Percentiles rank a stretch among this genome's conserved stretches.
These are phyloP conservation scores for Amaranthus tricolor DNA, from an alignment of 179 eudicot species.

Conservation along the genomic window DNA sequence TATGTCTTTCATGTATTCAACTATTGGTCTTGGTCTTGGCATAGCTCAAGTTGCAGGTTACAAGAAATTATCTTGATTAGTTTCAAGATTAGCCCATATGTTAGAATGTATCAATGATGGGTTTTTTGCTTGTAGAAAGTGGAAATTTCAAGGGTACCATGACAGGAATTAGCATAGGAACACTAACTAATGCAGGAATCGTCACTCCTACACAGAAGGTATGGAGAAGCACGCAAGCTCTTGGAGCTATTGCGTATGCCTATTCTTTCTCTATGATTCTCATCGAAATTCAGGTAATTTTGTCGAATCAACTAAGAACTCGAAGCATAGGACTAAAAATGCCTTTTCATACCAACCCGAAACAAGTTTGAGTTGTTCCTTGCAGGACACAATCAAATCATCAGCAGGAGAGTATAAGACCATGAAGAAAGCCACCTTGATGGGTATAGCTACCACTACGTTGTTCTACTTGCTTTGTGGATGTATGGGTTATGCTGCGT, in stretches of 20 bases:
- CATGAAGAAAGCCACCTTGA: slow-evolving; percentile 40
- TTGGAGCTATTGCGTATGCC: slow-evolving; percentile 71
- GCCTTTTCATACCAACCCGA: no score
- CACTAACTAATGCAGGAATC: background rate
- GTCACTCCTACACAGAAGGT: slow-evolving; percentile 58
- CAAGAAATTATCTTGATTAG: slow-evolving; percentile 7
- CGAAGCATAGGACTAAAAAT: no score
- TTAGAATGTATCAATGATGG: no score
- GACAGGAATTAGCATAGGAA: slow-evolving; percentile 58
- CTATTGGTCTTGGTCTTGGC: slow-evolving; percentile 45
- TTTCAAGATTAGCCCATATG: no score
- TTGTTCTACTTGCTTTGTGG: slow-evolving; percentile 56
- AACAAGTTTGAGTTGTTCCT: background rate
- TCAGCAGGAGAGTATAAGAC: slow-evolving; percentile 40
- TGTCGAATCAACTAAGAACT: background rate
- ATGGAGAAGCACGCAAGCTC: slow-evolving; percentile 71
- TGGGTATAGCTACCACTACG: slow-evolving; percentile 36
- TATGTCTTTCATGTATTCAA: slow-evolving; percentile 47
- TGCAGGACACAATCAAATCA: slow-evolving; percentile 39
- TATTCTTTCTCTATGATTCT: slow-evolving; percentile 66
- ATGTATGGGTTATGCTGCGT: slow-evolving; percentile 67
- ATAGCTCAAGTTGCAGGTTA: slow-evolving; percentile 49
- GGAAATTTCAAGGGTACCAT: slow-evolving; percentile 42
- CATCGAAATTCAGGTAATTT: slow-evolving; percentile 56
- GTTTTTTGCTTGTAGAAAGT: no score